phyloP scores from a whole-genome alignment of 2,329 filamentous ascomycete genomes.

The Parastagonospora avenae region DNA sequence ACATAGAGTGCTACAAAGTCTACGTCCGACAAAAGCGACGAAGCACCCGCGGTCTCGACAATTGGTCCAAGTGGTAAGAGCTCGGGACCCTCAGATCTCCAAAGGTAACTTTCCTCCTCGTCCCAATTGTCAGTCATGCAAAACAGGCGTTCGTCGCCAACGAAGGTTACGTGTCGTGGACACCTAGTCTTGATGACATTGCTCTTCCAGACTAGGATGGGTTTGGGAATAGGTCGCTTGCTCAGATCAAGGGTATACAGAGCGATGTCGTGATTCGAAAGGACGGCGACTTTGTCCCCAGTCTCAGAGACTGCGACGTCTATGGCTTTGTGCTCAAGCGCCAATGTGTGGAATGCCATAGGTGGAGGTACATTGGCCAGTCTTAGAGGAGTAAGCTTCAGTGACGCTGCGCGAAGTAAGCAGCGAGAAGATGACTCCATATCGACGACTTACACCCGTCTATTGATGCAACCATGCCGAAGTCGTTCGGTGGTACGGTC shows the following conservation, averaged over 20 bases:
- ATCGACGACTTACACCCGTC: conserved; percentile 67
- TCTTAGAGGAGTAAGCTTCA: conserved; percentile 86
- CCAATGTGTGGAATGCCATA: conserved; percentile 81
- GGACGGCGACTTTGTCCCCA: conserved; percentile 64
- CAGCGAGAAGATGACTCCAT: conserved; percentile 12
- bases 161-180: conserved; percentile 56
- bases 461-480: conserved; percentile 79
- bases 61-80: conserved; percentile 29
- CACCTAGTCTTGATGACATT: conserved; percentile 16
- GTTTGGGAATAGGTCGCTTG: conserved; percentile 56
- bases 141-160: conserved; percentile 45
- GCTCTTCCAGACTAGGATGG: conserved; percentile 49
- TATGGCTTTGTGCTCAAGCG: conserved; percentile 65
- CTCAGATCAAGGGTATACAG: conserved; percentile 72
- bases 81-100: conserved; percentile 28
- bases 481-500: conserved; percentile 72
- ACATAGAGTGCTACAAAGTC: conserved; percentile 27
- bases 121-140: conserved; percentile 43
- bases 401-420: conserved; percentile 47
- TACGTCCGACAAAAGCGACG: conserved; percentile 28
- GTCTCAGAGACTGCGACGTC: conserved; percentile 72
- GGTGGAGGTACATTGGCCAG: conserved; percentile 88
- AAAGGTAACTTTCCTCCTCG: conserved; percentile 35
- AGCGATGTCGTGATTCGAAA: conserved; percentile 70
- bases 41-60: conserved; percentile 25